Evolutionary conservation across 805 yeast species (phyloP).

Genomic region (Kazachstania martiniae): DNA sequence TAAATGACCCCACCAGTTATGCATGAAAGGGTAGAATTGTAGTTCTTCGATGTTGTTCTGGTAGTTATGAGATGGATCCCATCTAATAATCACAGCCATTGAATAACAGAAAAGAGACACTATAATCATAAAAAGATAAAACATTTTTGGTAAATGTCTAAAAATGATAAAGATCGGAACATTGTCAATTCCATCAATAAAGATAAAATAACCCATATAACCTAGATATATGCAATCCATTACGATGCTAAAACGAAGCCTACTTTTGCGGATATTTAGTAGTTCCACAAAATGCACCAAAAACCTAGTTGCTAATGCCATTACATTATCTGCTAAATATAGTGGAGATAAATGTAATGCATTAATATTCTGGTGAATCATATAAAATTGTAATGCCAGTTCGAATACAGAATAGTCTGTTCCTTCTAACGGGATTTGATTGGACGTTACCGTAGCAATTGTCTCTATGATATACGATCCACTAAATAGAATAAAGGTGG

Average conservation of each 20-base stretch:
- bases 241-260: constrained; percentile 54
- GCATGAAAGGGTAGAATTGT: constrained; percentile 23
- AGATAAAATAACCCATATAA: constrained; percentile 37
- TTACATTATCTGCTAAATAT: constrained; percentile 28
- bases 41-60: constrained; percentile 12
- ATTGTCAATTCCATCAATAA: constrained; percentile 36
- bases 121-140: constrained; percentile 41
- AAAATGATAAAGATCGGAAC: constrained; percentile 51
- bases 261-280: constrained; percentile 39
- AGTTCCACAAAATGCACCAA: constrained; percentile 54
- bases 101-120: constrained; percentile 44
- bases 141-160: constrained; percentile 53
- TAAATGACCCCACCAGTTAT: constrained; percentile 29
- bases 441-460: constrained; percentile 41
- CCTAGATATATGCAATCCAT: constrained; percentile 43
- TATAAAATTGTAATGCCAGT: constrained; percentile 18
- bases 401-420: constrained; percentile 24
- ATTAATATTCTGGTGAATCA: constrained; percentile 1
- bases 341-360: not conserved
- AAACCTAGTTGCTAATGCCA: constrained; percentile 49
- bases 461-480: constrained; percentile 40
- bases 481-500: constrained; percentile 9
- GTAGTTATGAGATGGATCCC: constrained; percentile 14
- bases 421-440: constrained; percentile 26
- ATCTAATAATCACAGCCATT: constrained; percentile 50